phyloP scores from a whole-genome alignment of 257 asterid species.

The Linaria vulgaris region DNA sequence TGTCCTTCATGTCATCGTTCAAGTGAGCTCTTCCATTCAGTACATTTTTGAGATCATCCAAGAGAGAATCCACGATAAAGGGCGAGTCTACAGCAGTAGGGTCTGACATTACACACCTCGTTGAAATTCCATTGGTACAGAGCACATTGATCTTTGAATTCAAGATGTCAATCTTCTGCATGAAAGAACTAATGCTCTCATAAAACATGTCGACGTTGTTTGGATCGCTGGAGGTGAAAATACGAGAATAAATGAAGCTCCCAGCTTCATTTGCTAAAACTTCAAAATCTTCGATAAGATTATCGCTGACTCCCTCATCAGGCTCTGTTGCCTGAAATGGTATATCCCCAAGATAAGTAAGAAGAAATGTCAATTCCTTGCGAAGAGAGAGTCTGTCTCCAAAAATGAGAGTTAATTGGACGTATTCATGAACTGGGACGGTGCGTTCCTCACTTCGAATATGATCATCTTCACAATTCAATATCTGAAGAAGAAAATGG shows the following conservation, averaged over 20 bases:
- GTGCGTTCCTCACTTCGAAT: not conserved
- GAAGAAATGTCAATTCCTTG: slow-evolving; percentile 2
- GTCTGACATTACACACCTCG: not conserved
- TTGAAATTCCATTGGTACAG: not conserved
- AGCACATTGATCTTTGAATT: not conserved
- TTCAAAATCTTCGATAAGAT: not conserved
- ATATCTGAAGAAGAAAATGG: slow-evolving; percentile 15
- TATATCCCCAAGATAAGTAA: slow-evolving; percentile 13
- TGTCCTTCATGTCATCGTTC: not conserved
- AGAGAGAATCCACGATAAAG: slow-evolving; percentile 11
- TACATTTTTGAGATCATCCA: not conserved
- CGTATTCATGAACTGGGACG: no score
- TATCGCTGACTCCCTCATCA: not conserved
- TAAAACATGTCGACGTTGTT: no score
- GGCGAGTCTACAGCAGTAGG: not conserved
- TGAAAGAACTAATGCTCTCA: no score
- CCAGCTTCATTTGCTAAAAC: slow-evolving; percentile 3
- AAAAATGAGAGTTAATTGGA: no score
- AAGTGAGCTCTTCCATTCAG: not conserved
- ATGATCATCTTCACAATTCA: slow-evolving; percentile 2
- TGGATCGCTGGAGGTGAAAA: not conserved
- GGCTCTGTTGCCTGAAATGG: not conserved
- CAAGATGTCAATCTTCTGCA: not conserved
- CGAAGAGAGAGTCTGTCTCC: not conserved
- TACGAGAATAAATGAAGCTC: not conserved